A percentile compares a stretch with the other conserved stretches of the same genome.
These are phyloP conservation scores for Tolypocladium nubicola DNA, from an alignment of 2,329 filamentous ascomycete genomes.

Conservation along the genomic window DNA sequence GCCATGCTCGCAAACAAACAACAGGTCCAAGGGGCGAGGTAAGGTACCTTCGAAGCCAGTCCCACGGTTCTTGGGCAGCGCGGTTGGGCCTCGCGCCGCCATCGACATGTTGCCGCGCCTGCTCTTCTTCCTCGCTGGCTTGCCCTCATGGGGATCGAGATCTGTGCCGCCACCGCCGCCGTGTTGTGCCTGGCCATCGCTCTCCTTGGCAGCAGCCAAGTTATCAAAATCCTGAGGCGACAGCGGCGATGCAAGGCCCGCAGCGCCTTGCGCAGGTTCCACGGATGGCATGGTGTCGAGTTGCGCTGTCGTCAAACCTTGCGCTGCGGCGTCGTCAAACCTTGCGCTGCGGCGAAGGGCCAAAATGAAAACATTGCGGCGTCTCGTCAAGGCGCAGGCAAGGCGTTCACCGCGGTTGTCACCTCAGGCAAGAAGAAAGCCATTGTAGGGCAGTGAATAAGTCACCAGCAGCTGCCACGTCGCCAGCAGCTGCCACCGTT, in stretches of 20 bases:
- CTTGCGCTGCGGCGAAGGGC: no score
- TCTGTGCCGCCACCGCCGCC: not conserved
- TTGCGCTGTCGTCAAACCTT: not conserved
- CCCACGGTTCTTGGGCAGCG: constrained; percentile 31
- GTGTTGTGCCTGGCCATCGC: not conserved
- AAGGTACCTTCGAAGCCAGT: constrained; percentile 59
- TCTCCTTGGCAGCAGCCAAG: not conserved
- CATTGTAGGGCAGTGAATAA: not conserved
- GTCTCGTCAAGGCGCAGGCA: not conserved
- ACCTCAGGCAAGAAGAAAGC: not conserved
- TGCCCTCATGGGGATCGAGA: not conserved
- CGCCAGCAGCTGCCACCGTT: not conserved
- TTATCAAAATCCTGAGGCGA: not conserved
- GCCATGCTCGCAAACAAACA: not conserved
- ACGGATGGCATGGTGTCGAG: not conserved
- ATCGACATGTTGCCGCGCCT: constrained; percentile 9
- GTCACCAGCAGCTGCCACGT: not conserved
- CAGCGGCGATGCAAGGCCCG: not conserved
- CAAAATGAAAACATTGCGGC: not conserved
- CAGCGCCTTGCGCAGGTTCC: not conserved
- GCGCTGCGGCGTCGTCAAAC: no score
- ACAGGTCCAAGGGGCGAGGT: not conserved
- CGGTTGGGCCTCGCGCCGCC: constrained; percentile 25
- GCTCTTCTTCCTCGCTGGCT: constrained; percentile 8
- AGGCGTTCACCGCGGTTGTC: not conserved